Base-by-base conservation (phyloP, 2,329 filamentous ascomycete genomes). In the Fusarium proliferatum region DNA sequence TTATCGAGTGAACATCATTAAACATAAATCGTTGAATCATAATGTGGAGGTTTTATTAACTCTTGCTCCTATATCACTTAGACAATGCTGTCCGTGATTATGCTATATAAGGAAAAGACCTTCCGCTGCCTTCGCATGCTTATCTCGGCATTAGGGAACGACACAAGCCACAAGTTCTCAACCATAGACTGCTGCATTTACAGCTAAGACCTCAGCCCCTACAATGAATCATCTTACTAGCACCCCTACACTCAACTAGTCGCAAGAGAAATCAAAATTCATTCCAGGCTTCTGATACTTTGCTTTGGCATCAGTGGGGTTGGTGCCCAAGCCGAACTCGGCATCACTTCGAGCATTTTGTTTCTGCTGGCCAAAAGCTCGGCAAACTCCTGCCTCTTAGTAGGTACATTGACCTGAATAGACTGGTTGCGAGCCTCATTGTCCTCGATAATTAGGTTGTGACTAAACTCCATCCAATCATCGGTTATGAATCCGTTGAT, bases 401-500 rank as follows among this genome's bases (percentile, higher is more conserved):
- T 52, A 28, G 58, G 58, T 9, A 61, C 58, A n/a, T 61, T 61
- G 8, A 61, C 58, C 48, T 61, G 58, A 12, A 61, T 61, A 41
- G 34, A 33, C 19, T 61, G 58, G 38, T 61, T 42, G 15, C 58
- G 58, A 12, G 58, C 58, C 30, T 61, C 36, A 8, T 61, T 61
- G 4, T 61, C 42, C 39, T 61, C 58, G 13, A 61, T 34, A 6
- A 12, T 61, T 10, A 61, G 28, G n/a, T 61, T 23, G 23, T 23
- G 23, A 23, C 23, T 23, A 23, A 23, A 23, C 23, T 23, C 23
- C 23, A 23, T 23, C 23, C 23, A 23, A 23, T 23, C 23, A 23
- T 23, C 23, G 23, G 23, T 23, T 23, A 23, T 23, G 23, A 23
- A 23, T 23, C 23, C 23, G 23, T 43, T 61, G 38, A 61, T 52